phyloP scores from a whole-genome alignment of 108 stramenopile species.

The Fistulifera solaris region DNA sequence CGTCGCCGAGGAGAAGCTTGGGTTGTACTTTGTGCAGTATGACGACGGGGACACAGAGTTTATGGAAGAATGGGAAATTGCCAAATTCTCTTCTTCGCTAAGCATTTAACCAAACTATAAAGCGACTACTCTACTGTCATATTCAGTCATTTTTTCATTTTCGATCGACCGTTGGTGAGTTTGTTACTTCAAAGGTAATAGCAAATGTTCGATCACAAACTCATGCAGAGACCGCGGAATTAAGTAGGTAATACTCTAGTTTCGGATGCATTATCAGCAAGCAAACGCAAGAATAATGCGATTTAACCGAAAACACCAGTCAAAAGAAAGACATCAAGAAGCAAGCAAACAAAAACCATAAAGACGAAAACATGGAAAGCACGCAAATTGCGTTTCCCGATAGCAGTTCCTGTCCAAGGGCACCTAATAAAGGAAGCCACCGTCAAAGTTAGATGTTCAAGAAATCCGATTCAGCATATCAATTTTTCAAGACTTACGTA shows the following conservation, averaged over 20 bases:
- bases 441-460: too few relatives aligned
- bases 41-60: conserved; percentile 5
- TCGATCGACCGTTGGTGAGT: too few relatives aligned
- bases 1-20: background rate
- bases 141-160: too few relatives aligned
- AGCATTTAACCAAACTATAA: background rate
- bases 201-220: too few relatives aligned
- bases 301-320: conserved; percentile 1
- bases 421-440: conserved; percentile 40
- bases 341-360: conserved; percentile 34
- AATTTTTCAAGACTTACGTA: conserved; percentile 59
- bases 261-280: too few relatives aligned
- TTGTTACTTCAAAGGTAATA: too few relatives aligned
- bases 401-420: conserved; percentile 65
- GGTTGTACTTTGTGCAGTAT: background rate
- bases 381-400: conserved; percentile 68
- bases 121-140: too few relatives aligned
- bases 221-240: too few relatives aligned
- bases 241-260: too few relatives aligned
- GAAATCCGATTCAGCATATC: background rate
- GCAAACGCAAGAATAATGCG: too few relatives aligned
- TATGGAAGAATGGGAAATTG: background rate
- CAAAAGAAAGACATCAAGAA: background rate
- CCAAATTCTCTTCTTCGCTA: background rate
- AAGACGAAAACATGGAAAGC: conserved; percentile 64